Conservation (phyloP, 306 rosid genomes). For the Comarum palustre region DNA sequence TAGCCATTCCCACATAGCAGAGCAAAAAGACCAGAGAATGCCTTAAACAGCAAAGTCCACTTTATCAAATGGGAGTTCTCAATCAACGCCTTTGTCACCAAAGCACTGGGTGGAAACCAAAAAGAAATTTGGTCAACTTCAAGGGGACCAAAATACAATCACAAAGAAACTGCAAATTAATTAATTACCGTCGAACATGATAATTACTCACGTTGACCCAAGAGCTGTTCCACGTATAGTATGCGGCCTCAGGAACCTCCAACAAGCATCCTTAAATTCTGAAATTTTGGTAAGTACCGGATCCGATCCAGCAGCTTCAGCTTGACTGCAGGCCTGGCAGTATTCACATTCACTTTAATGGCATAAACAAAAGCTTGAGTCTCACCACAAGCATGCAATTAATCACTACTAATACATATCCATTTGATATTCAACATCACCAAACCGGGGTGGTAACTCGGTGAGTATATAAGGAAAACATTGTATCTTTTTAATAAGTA, state of each 20-base stretch:
- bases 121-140: slow-evolving; percentile 20
- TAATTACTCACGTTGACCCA: slow-evolving; percentile 71
- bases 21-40: slow-evolving; percentile 84
- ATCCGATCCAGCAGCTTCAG: slow-evolving; percentile 75
- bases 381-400: slow-evolving; percentile 2
- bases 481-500: background rate
- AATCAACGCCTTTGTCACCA: slow-evolving; percentile 86
- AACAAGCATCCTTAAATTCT: slow-evolving; percentile 80
- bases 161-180: slow-evolving; percentile 1
- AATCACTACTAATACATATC: background rate
- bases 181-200: too few species aligned
- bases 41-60: slow-evolving; percentile 88
- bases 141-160: background rate
- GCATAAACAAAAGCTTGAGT: slow-evolving; percentile 15
- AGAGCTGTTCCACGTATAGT: slow-evolving; percentile 87
- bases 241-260: slow-evolving; percentile 98
- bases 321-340: slow-evolving; percentile 75
- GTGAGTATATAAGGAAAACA: background rate
- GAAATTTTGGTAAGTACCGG: slow-evolving; percentile 54
- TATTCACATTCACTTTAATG: slow-evolving; percentile 35
- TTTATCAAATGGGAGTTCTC: slow-evolving; percentile 85
- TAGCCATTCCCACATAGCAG: slow-evolving; percentile 91
- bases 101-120: slow-evolving; percentile 58
- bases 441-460: background rate
- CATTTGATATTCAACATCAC: background rate